Base-by-base conservation (phyloP, 2,329 filamentous ascomycete genomes). In the Arachnopeziza araneosa region DNA sequence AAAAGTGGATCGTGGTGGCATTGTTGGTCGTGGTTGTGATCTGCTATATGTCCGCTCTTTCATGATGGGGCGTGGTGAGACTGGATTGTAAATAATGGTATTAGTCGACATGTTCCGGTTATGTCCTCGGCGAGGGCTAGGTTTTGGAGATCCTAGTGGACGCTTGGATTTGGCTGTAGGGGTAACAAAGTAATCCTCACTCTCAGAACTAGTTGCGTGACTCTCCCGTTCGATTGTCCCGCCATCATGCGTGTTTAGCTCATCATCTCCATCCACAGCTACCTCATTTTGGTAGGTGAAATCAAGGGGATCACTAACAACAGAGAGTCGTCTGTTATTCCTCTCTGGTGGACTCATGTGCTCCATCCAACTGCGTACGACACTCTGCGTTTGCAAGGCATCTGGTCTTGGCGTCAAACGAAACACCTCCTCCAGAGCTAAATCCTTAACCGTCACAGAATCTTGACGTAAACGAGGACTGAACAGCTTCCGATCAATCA, bases 351-450 rank as follows among this genome's bases (percentile, higher is more conserved):
- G 81, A 60, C 76, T 79, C 24, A 79, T 80, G 32, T 85, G 80
- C 64, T 92, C 90, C 90, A 97, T 96, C 93, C 93, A 97, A 66
- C 90, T 87, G 26, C 89, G 87, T 56, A 97, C 92, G 0, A 91
- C 90, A 61, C 87, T 92, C 65, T 89, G 88, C 1, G 88, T 91
- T 71, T 92, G 88, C 1, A 84, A 79, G 8, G 82, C 81, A 55
- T 84, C 79, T 1, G 60, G 62, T 61, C 88, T 87, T 26, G 89
- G 91, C 0, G 86, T 84, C 21, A 83, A 80, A 62, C 91, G 83
- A 72, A 98, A 98, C 0, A 98, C 91, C 70, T 97, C 93, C 66
- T 96, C 93, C 23, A 98, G 77, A 8, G 91, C 93, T 57, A 86
- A 87, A 67, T 97, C 93, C 70, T 97, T 96, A 68, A 89, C 95